Base-by-base conservation (phyloP, 768 basidiomycete genomes). In the Artomyces pyxidatus region DNA sequence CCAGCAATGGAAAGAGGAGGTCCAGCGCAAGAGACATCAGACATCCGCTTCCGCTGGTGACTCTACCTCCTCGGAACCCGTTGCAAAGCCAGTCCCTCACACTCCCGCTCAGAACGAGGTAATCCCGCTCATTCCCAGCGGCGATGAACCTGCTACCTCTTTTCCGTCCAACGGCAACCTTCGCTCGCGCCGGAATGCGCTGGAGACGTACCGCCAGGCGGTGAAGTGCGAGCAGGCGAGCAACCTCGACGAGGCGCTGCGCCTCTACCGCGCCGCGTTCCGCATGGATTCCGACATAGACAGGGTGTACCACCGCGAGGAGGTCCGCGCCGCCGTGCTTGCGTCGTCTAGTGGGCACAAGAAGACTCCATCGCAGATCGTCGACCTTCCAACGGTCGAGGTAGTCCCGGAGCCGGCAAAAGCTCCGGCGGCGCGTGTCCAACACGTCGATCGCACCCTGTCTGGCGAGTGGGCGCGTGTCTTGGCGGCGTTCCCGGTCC, bases 231-330 rank as follows among this genome's bases (percentile, higher is more conserved):
- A 96, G 63, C 85, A 88, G 60, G 68, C 66, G 38, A 80, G 89
- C 32, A 69, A 85, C 51, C 69, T 90, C 42, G 85, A 92, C 54
- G 78, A 84, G 28, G 92, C 92, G 10, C 65, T 92, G 9, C 59
- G 65, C 22, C 66, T 91, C 7, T 96, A 95, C 59, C 80, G 88
- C 9, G 77, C 79, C 52, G 88, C 88, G 2, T 93, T 92, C 63
- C 78, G 83, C 45, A 67, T 85, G 66, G 77, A 92, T 51, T 70
- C 83, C 29, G 70, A 86, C 52, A 86, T 93, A 28, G 90, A 92
- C 61, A 73, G 74, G 51, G 74, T 76, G 1, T 91, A 86, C 65
- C 71, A 75, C 51, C 70, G 72, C 37, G 72, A 80, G 37, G 61
- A 58, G 48, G 25, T 47, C 9, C 17, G 37, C 19, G 48, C 49